Base-by-base conservation (phyloP, 345 rosid genomes). In the Stellera chamaejasme region DNA sequence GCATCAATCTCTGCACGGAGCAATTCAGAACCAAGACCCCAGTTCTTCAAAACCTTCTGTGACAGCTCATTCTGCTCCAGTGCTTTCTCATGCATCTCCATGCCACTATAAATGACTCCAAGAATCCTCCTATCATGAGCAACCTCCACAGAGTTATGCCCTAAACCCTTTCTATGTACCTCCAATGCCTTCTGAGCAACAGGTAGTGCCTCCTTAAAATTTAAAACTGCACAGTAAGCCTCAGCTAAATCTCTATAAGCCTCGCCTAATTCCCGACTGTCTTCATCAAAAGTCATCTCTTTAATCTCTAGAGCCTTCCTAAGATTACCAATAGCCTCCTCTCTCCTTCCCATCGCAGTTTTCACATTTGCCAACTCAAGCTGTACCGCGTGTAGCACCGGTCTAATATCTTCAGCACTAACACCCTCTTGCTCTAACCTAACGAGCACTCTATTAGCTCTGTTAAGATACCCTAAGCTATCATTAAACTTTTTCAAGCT, bases 311-410 rank as follows among this genome's bases (percentile, higher is more conserved):
- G 46, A 75, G 86, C 78, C 79, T 80, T 83, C 66, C 75, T 77
- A 58, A 82, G 73, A 77, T 87, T 81, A 72, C 61, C 81, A 16
- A 93, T 60, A 48, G 96, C 99, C 72, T 89, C 99, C 66, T 93
- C 99, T 59, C 95, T 60, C 69, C 96, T 80, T 15, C 97, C 99
- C 83, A 87, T 81, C 2, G 96, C 96, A 0, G 89, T 83, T 72
- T 93, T 87, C 43, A 82, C 97, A 65, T 85, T 84, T 0, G 95
- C 86, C 56, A 87, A 77, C 80, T 80, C 94, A 19, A 84, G 88
- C 44, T 84, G 79, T 71, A 89, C 97, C 0, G 96, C 91, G 42
- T 83, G 95, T 65, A 73, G 55, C 63, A 89, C 82, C 0, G 97
- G 88, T 65, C 79, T 72, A 48, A 87, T 65, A 28, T 87, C 90